Conservation (phyloP, 1,284 basidiomycete genomes). For the Cystobasidium sp. region DNA sequence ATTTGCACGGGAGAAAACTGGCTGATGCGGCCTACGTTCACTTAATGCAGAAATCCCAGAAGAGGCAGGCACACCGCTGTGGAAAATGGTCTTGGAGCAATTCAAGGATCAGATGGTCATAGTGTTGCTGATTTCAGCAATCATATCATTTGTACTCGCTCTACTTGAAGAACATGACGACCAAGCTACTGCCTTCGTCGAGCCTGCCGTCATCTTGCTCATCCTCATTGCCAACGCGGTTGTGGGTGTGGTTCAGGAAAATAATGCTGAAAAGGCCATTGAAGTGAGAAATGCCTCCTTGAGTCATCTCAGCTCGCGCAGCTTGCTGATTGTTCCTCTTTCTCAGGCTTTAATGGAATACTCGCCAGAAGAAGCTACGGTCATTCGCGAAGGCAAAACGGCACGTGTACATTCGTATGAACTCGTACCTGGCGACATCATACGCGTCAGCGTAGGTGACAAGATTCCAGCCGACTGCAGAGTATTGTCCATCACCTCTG, state of each 20-base stretch:
- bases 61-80: conserved; percentile 84
- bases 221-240: conserved; percentile 92
- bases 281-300: conserved; percentile 67
- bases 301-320: background rate
- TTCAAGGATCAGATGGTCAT: conserved; percentile 95
- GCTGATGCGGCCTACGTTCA: background rate
- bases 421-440: conserved; percentile 90
- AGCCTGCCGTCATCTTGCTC: conserved; percentile 87
- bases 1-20: background rate
- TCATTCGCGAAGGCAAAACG: conserved; percentile 74
- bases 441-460: conserved; percentile 87
- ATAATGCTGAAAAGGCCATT: conserved; percentile 91
- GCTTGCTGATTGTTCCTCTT: background rate
- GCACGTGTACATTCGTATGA: conserved; percentile 77
- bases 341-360: conserved; percentile 88
- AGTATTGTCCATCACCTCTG: conserved; percentile 82
- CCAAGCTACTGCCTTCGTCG: conserved; percentile 77
- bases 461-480: conserved; percentile 92
- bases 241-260: conserved; percentile 93
- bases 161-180: conserved; percentile 75
- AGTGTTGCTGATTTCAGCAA: conserved; percentile 87
- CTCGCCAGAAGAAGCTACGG: conserved; percentile 91
- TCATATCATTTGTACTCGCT: conserved; percentile 86
- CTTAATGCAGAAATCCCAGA: conserved; percentile 75
- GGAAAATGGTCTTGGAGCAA: conserved; percentile 92